Base-by-base conservation (phyloP, 371 early-diverging fungal genomes). In the Mortierella sp. region DNA sequence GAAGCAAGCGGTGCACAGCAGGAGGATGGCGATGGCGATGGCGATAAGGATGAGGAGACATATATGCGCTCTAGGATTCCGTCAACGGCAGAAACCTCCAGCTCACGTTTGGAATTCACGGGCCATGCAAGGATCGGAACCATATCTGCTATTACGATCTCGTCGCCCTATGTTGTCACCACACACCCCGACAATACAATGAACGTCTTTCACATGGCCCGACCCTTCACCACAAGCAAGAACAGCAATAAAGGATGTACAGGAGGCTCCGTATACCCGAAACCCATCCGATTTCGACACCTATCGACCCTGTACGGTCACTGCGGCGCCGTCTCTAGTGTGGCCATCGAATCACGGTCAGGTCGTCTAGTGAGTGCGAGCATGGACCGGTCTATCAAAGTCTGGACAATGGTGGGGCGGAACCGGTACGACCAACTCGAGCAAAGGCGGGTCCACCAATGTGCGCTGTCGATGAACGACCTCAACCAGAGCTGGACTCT, bases 331-430 rank as follows among this genome's bases (percentile, higher is more conserved):
- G 86, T 85, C 6, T 85, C 82, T 21, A 80, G 86, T 60, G 86
- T 82, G 1, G 76, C 86, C 24, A 82, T 85, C 31, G 86, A 85
- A 58, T 68, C 86, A 3, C 57, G 68, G 42, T 81, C 81, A 10
- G 86, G 86, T 0, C 47, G 86, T 19, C 55, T 85, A 26, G 86
- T 85, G 31, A 85, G 86, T 72, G 86, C 82, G 0, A 79, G 86
- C 34, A 85, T 85, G 86, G 86, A 85, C 50, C 77, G 86, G 52
- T 85, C 86, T 0, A 82, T 85, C 80, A 85, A 85, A 74, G 75
- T 85, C 13, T 85, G 86, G 86, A 78, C 81, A 0, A 60, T 78
- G 76, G 19, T 74, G n/a, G 45, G 45, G 31, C 63, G 72, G 16
- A 65, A 76, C 34, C 58, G 54, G 0, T 65, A 70, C 4, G 73